Evolutionary conservation across 2,329 filamentous ascomycete genomes (phyloP), one percentile per base, ranked within the genome.

Genomic region (Sporothrix phasma): DNA sequence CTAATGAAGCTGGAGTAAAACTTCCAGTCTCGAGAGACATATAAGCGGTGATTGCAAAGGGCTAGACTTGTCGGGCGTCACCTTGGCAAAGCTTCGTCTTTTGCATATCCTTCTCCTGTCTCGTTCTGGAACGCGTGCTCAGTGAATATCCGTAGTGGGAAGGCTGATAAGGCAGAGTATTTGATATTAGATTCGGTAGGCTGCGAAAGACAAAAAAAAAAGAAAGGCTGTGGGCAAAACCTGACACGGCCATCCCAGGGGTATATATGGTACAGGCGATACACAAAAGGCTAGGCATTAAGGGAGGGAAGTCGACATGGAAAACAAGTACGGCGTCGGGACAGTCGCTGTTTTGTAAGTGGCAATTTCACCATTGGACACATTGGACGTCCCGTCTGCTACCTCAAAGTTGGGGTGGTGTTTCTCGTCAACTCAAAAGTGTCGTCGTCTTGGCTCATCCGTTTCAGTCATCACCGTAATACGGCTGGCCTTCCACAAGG

Each of bases 401-500:
- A 22, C 5, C 5, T 41, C 22, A 6, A 41, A 34, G 10, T 51
- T 13, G 59, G 31, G 45, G 47, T 41, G 45, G 26, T 29, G 15
- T 7, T 34, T 39, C 11, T 47, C 29, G 22, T 64, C 45, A 37
- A 45, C 24, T 51, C 24, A 26, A 43, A 11, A 41, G 19, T 3
- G 13, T n/a, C 19, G 26, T 17, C 22, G 46, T 24, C 19, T 54
- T 29, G 39, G n/a, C 29, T 39, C 24, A 15, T 63, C 31, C 34
- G 13, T 45, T 45, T 62, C 61, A 66, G 15, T 68, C 66, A 13
- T 69, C 68, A 5, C 54, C 64, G 34, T 68, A 66, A 15, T 15
- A 22, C 2, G 49, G 51, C 39, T 64, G 66, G n/a, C 65, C 68
- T 24, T 87, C 83, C 45, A 87, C 78, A 63, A 91, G 74, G 64